Evolutionary conservation across 371 early-diverging fungal genomes (phyloP).

Genomic region (Mucor sp.): DNA sequence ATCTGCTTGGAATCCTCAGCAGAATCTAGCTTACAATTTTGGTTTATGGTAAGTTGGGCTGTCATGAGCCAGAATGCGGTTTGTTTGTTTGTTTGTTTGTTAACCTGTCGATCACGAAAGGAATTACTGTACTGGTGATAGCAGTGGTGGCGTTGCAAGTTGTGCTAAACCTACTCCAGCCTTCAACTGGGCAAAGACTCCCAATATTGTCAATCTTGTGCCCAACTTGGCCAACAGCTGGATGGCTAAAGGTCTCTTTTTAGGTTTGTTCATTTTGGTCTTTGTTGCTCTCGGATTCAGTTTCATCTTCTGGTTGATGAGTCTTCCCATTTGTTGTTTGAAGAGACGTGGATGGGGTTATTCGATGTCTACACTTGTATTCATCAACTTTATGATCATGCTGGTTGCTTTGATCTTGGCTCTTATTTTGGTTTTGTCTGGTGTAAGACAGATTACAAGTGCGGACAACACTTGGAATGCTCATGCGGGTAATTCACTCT

Average conservation of each 20-base stretch:
- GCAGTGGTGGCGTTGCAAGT: conserved; percentile 5
- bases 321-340: conserved; percentile 32
- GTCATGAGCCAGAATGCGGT: not conserved
- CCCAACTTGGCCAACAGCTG: conserved; percentile 15
- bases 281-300: conserved; percentile 37
- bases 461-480: conserved; percentile 25
- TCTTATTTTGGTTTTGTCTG: conserved; percentile 25
- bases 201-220: conserved; percentile 21
- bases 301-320: conserved; percentile 38
- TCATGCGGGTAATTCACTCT: conserved; percentile 34
- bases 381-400: conserved; percentile 36
- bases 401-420: conserved; percentile 33
- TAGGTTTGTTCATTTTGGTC: conserved; percentile 37
- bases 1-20: not conserved
- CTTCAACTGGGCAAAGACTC: conserved; percentile 45
- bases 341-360: conserved; percentile 22
- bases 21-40: not conserved
- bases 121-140: conserved; percentile 32
- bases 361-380: conserved; percentile 29
- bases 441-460: conserved; percentile 16
- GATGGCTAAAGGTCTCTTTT: conserved; percentile 22
- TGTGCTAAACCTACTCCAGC: conserved; percentile 26
- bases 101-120: conserved; percentile 7
- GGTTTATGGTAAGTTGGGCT: not conserved
- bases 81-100: conserved; percentile 5